phyloP scores from a whole-genome alignment of 2,329 filamentous ascomycete genomes.

The Fusarium devonianum region DNA sequence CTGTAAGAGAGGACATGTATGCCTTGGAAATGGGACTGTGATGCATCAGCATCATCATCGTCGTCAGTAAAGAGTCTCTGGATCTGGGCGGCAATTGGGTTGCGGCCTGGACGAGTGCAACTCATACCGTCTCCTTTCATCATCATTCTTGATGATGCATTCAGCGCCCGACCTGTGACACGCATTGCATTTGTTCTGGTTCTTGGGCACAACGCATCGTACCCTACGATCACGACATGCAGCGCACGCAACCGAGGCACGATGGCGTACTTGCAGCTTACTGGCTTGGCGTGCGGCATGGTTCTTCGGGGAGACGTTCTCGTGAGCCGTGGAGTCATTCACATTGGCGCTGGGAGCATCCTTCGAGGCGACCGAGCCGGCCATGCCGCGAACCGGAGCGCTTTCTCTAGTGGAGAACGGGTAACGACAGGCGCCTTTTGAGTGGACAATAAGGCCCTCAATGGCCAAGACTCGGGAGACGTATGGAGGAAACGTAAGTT shows the following conservation, averaged over 20 bases:
- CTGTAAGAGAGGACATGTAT: conserved; percentile 64
- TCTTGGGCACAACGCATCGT: conserved; percentile 62
- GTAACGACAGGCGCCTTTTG: background rate
- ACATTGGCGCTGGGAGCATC: conserved; percentile 15
- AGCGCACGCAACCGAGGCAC: conserved; percentile 63
- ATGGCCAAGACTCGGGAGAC: background rate
- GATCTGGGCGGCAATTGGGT: no score
- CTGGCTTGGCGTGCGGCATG: conserved; percentile 36
- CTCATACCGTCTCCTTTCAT: conserved; percentile 60
- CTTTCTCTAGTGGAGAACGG: background rate
- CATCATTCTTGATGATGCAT: conserved; percentile 65
- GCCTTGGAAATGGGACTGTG: conserved; percentile 63
- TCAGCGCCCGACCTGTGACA: conserved; percentile 59
- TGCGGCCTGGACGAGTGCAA: no score
- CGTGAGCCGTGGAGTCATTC: conserved; percentile 43
- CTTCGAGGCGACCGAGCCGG: conserved; percentile 23
- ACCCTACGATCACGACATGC: conserved; percentile 57
- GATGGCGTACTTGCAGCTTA: conserved; percentile 52
- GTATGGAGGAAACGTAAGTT: background rate
- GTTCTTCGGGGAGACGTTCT: conserved; percentile 46
- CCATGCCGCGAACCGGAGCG: conserved; percentile 22
- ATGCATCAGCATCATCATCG: background rate
- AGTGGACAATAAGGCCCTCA: background rate
- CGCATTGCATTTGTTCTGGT: conserved; percentile 58
- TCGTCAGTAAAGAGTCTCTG: conserved; percentile 13